Base-by-base conservation (phyloP, 2,329 filamentous ascomycete genomes). In the Colletotrichum paranaense region DNA sequence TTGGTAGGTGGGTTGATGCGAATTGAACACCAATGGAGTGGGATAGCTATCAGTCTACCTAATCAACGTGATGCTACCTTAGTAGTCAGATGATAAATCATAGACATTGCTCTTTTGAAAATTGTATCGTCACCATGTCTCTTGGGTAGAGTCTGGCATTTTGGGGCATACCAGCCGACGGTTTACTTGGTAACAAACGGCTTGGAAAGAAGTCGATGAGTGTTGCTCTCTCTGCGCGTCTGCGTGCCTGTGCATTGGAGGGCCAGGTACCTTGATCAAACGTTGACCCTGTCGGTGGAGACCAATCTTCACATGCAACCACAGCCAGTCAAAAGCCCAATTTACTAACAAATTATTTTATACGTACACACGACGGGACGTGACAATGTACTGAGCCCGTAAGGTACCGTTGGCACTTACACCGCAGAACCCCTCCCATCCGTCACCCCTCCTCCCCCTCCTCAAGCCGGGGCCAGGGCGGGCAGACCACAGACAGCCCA, bases 241-340 rank as follows among this genome's bases (percentile, higher is more conserved):
- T 49, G 42, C 42, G 42, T 49, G 42, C 42, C 42, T 49, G 38
- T 42, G 38, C 38, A 42, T 16, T 42, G 35, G 35, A 42, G 14
- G 14, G 28, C 28, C 28, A 30, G 28, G 35, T 16, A n/a, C n/a
- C 30, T 14, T 57, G 56, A 42, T 49, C 26, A 49, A 30, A 46
- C 19, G 30, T 46, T 57, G n/a, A 38, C 46, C 32, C 42, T 32
- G 22, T 65, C 16, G 53, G 46, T 59, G 63, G 55, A 56, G 46
- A 59, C 22, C 26, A 52, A 24, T 28, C 5, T 56, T 73, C 70
- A 65, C 66, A 70, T 66, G 56, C 28, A 49, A 55, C 30, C 6
- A 38, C 14, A 55, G 56, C 71, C 71, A 73, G 60, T 71, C 46
- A 73, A 70, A 71, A 26, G 38, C 11, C 49, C 46, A 56, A 30